A percentile compares a stretch with the other conserved stretches of the same genome.
Evolutionary conservation across 2,329 filamentous ascomycete species (phyloP).

Genomic region (Clonostachys rosea): DNA sequence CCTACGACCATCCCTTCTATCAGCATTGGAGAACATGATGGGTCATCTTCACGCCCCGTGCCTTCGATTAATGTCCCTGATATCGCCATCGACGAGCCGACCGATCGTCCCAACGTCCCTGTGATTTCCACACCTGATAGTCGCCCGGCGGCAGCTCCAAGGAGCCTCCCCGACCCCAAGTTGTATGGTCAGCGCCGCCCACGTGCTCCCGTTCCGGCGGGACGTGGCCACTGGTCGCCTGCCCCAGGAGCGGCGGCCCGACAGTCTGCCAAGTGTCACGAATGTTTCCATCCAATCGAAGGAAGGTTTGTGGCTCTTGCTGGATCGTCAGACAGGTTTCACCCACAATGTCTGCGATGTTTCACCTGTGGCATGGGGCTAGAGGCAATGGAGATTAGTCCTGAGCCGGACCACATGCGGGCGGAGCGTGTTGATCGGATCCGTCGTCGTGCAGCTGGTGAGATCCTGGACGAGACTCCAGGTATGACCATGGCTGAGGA

Average conservation of each 20-base stretch:
- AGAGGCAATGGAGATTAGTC: slow-evolving; percentile 94
- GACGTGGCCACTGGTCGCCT: slow-evolving; percentile 55
- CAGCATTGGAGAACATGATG: slow-evolving; percentile 36
- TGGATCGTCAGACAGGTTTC: slow-evolving; percentile 71
- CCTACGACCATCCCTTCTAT: slow-evolving; percentile 46
- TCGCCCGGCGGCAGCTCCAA: slow-evolving; percentile 20
- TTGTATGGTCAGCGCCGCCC: slow-evolving; percentile 14
- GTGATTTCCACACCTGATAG: slow-evolving; percentile 42
- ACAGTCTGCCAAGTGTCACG: slow-evolving; percentile 71
- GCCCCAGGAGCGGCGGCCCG: slow-evolving; percentile 38
- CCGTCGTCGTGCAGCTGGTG: slow-evolving; percentile 50
- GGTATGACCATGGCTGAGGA: slow-evolving; percentile 65
- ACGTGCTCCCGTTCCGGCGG: slow-evolving; percentile 3
- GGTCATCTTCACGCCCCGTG: slow-evolving; percentile 23
- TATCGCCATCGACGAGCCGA: slow-evolving; percentile 35
- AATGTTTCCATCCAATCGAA: slow-evolving; percentile 80
- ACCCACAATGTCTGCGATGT: slow-evolving; percentile 90
- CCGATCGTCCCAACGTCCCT: slow-evolving; percentile 31
- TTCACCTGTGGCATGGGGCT: slow-evolving; percentile 82
- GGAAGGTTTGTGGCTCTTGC: slow-evolving; percentile 85
- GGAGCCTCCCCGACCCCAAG: slow-evolving; percentile 42
- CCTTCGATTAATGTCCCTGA: slow-evolving; percentile 45
- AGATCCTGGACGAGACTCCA: slow-evolving; percentile 57
- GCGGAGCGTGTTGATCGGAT: slow-evolving; percentile 71
- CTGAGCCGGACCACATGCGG: slow-evolving; percentile 74